A percentile compares a stretch with the other conserved stretches of the same genome.
Conservation (phyloP, 2,329 filamentous ascomycete species). For the Alternaria solani region DNA sequence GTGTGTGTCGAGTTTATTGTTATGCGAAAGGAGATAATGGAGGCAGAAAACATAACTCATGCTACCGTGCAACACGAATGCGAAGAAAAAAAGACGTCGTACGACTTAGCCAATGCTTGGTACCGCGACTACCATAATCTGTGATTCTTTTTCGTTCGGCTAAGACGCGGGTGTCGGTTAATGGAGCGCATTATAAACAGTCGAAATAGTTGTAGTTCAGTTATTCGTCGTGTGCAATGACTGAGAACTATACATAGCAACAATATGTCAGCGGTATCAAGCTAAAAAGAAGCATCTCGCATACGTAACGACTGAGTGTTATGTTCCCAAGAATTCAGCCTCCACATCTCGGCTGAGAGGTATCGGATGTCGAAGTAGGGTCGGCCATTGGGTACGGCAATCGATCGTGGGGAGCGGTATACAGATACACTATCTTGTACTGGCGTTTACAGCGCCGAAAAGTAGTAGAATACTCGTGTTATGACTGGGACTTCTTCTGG, state of each 20-base stretch:
- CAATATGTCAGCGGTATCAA: background rate
- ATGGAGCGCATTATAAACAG: background rate
- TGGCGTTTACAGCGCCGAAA: background rate
- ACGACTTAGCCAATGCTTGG: background rate
- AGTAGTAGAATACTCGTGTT: too few species aligned
- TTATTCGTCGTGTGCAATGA: background rate
- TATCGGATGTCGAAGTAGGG: conserved; percentile 12
- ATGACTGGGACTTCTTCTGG: background rate
- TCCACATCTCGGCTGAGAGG: conserved; percentile 28
- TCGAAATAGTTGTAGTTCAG: background rate
- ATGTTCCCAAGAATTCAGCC: conserved; percentile 10
- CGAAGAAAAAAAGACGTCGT: background rate
- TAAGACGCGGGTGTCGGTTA: background rate
- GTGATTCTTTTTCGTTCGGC: background rate
- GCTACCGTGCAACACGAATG: background rate
- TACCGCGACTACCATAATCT: background rate
- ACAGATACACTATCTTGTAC: background rate
- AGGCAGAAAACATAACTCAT: background rate
- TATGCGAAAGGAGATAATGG: background rate
- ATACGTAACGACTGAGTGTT: conserved; percentile 5
- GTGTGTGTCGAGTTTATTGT: background rate
- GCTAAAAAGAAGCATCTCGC: background rate
- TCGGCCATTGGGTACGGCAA: conserved; percentile 19
- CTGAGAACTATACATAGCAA: background rate
- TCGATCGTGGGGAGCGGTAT: background rate